Percentiles rank a stretch among this genome's conserved stretches.
Evolutionary conservation across 768 basidiomycete genomes (phyloP).

Genomic region (Guyanaporus albipodus): DNA sequence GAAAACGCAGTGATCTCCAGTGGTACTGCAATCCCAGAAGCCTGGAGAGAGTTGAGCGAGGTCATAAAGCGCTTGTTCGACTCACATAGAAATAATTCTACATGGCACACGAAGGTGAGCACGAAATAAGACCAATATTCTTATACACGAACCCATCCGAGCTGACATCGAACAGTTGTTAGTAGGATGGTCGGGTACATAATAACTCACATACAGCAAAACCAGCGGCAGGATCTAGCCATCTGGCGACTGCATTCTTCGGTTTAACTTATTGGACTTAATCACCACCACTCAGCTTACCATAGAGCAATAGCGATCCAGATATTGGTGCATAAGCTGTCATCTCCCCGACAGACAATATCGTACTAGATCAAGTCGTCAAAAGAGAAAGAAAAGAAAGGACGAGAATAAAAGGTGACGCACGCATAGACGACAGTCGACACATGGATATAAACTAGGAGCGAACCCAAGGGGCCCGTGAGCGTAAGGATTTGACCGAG

Average conservation of each 20-base stretch:
- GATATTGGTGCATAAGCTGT: slow-evolving; percentile 27
- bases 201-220: slow-evolving; percentile 23
- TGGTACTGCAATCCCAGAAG: slow-evolving; percentile 38
- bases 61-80: background rate
- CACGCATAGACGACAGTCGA: slow-evolving; percentile 29
- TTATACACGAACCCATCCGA: slow-evolving; percentile 22
- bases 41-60: slow-evolving; percentile 3
- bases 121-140: background rate
- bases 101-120: background rate
- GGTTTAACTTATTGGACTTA: background rate
- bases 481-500: slow-evolving; percentile 27
- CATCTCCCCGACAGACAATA: slow-evolving; percentile 30
- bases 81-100: slow-evolving; percentile 36
- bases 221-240: slow-evolving; percentile 31
- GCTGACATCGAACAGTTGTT: slow-evolving; percentile 5
- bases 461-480: slow-evolving; percentile 28
- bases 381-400: background rate
- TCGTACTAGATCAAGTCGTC: slow-evolving; percentile 21
- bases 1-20: slow-evolving; percentile 50
- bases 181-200: background rate
- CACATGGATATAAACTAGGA: slow-evolving; percentile 27
- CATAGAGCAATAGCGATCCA: slow-evolving; percentile 27
- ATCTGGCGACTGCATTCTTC: slow-evolving; percentile 25
- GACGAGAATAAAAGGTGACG: slow-evolving; percentile 3
- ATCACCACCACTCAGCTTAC: slow-evolving; percentile 7